phyloP scores from a whole-genome alignment of 768 basidiomycete species.

The Cubamyces lactineus region DNA sequence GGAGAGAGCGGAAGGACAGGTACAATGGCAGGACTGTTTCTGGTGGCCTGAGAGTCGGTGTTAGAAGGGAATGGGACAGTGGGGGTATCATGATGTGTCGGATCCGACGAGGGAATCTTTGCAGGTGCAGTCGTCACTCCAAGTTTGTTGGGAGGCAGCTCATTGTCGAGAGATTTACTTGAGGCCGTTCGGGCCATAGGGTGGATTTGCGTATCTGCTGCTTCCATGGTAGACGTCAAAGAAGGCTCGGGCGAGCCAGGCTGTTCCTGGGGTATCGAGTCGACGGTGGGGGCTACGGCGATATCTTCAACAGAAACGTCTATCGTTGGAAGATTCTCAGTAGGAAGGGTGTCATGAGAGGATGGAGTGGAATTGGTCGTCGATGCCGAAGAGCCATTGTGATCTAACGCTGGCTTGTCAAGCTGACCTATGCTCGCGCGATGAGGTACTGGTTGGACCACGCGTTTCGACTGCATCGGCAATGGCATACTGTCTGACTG shows the following conservation, averaged over 20 bases:
- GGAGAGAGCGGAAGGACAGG: not conserved
- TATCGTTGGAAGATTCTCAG: not conserved
- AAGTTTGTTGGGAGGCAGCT: not conserved
- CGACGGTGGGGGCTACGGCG: constrained; percentile 4
- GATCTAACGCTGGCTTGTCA: not conserved
- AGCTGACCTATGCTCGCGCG: not conserved
- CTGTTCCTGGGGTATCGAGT: not conserved
- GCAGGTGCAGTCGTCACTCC: not conserved
- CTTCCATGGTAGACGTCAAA: not conserved
- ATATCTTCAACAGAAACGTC: constrained; percentile 10
- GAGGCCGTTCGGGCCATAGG: not conserved
- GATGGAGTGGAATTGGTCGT: not conserved
- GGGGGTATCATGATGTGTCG: constrained; percentile 4
- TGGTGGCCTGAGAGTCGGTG: not conserved
- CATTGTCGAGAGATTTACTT: too few species aligned
- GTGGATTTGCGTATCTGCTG: not conserved
- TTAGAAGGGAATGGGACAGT: not conserved
- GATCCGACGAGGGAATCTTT: not conserved
- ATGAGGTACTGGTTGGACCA: constrained; percentile 14
- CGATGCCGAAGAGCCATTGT: not conserved
- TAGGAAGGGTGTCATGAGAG: not conserved
- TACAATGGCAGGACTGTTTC: not conserved
- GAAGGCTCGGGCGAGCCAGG: too few species aligned
- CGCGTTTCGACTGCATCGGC: constrained; percentile 6
- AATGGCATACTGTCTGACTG: constrained; percentile 7